Evolutionary conservation across 768 basidiomycete species (phyloP), one percentile per base, ranked within the genome.

Genomic region (Suillus placidus): DNA sequence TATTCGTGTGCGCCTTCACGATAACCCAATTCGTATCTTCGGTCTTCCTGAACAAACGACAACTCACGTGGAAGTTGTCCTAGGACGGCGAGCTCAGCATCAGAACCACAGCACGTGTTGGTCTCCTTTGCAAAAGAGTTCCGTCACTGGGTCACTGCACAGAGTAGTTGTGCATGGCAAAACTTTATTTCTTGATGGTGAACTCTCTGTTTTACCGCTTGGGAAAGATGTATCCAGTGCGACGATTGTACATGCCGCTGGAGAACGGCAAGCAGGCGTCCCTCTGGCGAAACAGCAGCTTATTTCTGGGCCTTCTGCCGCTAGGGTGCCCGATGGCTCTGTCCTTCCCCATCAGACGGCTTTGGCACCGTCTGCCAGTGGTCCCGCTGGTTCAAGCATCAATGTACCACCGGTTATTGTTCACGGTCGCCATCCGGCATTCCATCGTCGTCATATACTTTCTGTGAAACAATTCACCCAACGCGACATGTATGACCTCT

Each of bases 11-110:
- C 88, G 95, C 56, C 76, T 98, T 20, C 89, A 95, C 74, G 95
- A 98, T 72, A 98, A 97, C 77, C 97, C 97, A 2, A 85, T 92
- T 23, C 84, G 87, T 47, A 98, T 99, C 74, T 97, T 99, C 74
- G 90, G 90, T 40, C 84, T 99, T 14, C 90, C 94, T 0, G 94
- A 97, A 68, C 93, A 94, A 73, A 73, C 85, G 6, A 86, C 94
- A 66, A 95, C 95, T 1, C 91, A 90, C 68, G 93, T 97, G 43
- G 97, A 99, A 74, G 93, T 99, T 54, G 93, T 96, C 68, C 80
- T 97, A 34, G 92, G 93, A 64, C 88, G 97, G 61, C 84, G 83
- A 64, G 82, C 84, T 23, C 79, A 81, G 51, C 93, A 93, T 75
- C 75, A 73, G 16, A 77, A 80, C 62, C 80, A 82, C 30, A 72